A percentile compares a stretch with the other conserved stretches of the same genome.
Conservation (phyloP, 441 rosid species). For the Sinapis alba region DNA sequence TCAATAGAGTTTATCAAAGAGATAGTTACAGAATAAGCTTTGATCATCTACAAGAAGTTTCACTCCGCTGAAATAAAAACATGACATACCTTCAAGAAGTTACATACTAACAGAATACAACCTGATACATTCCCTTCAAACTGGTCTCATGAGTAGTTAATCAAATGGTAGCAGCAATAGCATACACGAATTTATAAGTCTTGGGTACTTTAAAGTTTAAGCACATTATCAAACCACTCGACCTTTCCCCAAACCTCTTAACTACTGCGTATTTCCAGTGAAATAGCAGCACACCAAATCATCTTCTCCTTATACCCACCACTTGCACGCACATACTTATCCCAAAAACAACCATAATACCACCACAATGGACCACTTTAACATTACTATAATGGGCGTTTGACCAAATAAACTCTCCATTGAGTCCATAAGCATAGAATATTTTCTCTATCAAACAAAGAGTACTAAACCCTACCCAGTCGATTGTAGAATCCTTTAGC, state of each 20-base stretch:
- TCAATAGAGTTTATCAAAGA: background rate
- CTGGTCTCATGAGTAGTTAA: background rate
- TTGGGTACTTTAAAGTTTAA: background rate
- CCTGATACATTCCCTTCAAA: background rate
- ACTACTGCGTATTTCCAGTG: background rate
- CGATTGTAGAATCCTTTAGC: background rate
- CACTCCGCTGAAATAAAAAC: background rate
- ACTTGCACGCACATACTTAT: background rate
- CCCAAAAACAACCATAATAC: background rate
- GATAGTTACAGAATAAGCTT: background rate
- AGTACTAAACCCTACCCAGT: too few relatives aligned
- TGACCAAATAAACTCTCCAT: too few relatives aligned
- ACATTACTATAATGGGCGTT: too few relatives aligned
- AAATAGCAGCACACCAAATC: background rate
- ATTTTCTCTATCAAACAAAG: background rate
- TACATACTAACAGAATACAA: background rate
- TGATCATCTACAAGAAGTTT: background rate
- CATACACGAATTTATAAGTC: conserved; percentile 1
- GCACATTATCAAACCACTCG: background rate
- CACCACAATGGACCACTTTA: conserved; percentile 1
- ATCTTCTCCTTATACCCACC: background rate
- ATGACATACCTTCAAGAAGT: background rate
- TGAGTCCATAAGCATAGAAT: background rate
- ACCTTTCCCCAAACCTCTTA: background rate
- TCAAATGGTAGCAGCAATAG: background rate